phyloP scores from a whole-genome alignment of 306 rosid genomes.

The Rosa chinensis region DNA sequence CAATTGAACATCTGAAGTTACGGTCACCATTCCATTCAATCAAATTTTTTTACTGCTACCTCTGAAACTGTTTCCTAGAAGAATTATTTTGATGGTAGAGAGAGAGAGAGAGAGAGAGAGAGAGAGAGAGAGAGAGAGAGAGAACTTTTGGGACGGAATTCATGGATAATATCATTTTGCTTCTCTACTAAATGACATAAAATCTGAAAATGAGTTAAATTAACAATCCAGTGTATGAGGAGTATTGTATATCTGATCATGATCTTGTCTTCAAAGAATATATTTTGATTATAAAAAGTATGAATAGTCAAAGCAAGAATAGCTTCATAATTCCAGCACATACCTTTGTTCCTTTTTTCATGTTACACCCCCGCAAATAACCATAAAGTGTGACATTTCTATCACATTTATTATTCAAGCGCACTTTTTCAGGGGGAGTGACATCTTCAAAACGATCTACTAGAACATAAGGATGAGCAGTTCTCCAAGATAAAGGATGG shows the following conservation, averaged over 20 bases:
- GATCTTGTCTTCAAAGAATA: background rate
- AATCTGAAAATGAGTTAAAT: background rate
- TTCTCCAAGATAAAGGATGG: conserved; percentile 88
- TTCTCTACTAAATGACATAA: background rate
- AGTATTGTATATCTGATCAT: too few species aligned
- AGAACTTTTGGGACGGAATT: background rate
- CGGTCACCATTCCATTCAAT: background rate
- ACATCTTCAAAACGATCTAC: conserved; percentile 95
- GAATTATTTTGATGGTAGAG: background rate
- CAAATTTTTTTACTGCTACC: background rate
- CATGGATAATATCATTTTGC: background rate
- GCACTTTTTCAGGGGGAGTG: conserved; percentile 82
- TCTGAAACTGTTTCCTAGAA: background rate
- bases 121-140: too few species aligned
- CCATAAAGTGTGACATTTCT: conserved; percentile 88
- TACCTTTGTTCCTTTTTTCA: conserved; percentile 88
- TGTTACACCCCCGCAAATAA: conserved; percentile 89
- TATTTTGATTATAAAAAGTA: background rate
- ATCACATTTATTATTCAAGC: conserved; percentile 67
- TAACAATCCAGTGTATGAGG: background rate
- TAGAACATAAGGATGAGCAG: conserved; percentile 84
- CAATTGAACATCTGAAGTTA: too few species aligned
- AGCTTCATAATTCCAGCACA: conserved; percentile 4
- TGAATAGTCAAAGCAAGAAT: background rate
- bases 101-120: too few species aligned